A percentile compares a stretch with the other conserved stretches of the same genome.
These are phyloP conservation scores for Diddensiella caesifluorescens DNA, from an alignment of 805 yeast species.

Conservation along the genomic window DNA sequence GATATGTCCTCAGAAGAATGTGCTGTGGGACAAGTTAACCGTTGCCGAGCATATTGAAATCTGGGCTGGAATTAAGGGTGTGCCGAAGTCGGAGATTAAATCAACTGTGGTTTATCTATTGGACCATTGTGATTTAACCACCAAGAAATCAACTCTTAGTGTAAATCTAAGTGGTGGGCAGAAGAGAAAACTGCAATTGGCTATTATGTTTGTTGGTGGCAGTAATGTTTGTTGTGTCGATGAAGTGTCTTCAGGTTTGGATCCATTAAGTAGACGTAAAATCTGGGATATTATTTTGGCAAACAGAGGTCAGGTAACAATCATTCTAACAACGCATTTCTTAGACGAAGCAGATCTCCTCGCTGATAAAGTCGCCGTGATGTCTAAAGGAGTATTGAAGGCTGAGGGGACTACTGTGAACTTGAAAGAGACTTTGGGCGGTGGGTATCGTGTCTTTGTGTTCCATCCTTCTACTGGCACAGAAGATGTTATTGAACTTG, in stretches of 20 bases:
- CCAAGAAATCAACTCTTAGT: constrained; percentile 24
- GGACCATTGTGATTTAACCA: constrained; percentile 28
- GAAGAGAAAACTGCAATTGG: constrained; percentile 34
- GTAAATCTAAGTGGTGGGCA: constrained; percentile 33
- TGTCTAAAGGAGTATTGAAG: constrained; percentile 31
- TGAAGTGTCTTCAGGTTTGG: constrained; percentile 37
- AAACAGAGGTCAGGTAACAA: constrained; percentile 27
- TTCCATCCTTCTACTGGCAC: constrained; percentile 25
- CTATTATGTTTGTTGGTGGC: constrained; percentile 35
- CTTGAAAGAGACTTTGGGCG: constrained; percentile 32
- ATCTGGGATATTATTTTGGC: constrained; percentile 34
- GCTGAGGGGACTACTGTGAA: constrained; percentile 32
- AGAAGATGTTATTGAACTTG: constrained; percentile 24
- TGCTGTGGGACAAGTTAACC: constrained; percentile 33
- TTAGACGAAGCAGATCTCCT: constrained; percentile 36
- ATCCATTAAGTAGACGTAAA: constrained; percentile 33
- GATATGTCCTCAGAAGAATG: constrained; percentile 35
- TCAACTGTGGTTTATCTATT: constrained; percentile 21
- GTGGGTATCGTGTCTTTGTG: constrained; percentile 30
- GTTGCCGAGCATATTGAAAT: constrained; percentile 31
- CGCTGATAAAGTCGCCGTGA: constrained; percentile 31
- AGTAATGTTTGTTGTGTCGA: constrained; percentile 34
- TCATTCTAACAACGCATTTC: constrained; percentile 34
- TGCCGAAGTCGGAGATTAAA: constrained; percentile 15
- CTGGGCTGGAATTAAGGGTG: constrained; percentile 33